Base-by-base conservation (phyloP, 225 moss, liverwort and hornwort species). In the Sphagnum tenellum region DNA sequence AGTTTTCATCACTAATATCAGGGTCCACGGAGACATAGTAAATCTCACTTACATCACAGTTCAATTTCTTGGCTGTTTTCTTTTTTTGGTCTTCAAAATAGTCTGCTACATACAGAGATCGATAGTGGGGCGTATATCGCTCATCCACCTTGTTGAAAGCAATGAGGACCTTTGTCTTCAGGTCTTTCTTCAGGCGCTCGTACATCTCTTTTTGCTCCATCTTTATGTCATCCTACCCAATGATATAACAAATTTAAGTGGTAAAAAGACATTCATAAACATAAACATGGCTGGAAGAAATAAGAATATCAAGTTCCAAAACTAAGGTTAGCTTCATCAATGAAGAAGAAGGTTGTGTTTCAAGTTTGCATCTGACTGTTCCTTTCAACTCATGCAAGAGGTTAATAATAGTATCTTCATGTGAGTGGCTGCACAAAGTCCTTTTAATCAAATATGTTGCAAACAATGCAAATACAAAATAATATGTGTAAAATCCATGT, bases 121-220 rank as follows among this genome's bases (percentile, higher is more conserved):
- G 57, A 57, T 5, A 45, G 8, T 48, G n/a, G 0, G 29, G 10
- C 4, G 62, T 3, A 12, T 61, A 72, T 67, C 14, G n/a, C 67
- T 62, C 11, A 69, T 69, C 1, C 29, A 29, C 29, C 29, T 29
- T 29, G 29, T 29, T 29, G 29, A 29, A 29, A 29, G 29, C 29
- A 29, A 74, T 49, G 4, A 49, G 2, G n/a, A 74, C 47, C 48
- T 55, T 48, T 3, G 59, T 12, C 29, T 12, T 48, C 2, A 64
- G 5, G 47, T 54, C 64, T 3, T 2, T 0, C 44, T 54, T 48
- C 68, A 64, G 59, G 3, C 56, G 11, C 65, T 8, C 0, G 48
- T 60, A 74, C 64, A 69, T 57, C 9, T 74, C 1, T n/a, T 49
- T 10, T n/a, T 74, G 73, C 0, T 64, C 68, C 47, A 4, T 4